Conservation (phyloP, 768 basidiomycete genomes). For the Hortiboletus campestris region DNA sequence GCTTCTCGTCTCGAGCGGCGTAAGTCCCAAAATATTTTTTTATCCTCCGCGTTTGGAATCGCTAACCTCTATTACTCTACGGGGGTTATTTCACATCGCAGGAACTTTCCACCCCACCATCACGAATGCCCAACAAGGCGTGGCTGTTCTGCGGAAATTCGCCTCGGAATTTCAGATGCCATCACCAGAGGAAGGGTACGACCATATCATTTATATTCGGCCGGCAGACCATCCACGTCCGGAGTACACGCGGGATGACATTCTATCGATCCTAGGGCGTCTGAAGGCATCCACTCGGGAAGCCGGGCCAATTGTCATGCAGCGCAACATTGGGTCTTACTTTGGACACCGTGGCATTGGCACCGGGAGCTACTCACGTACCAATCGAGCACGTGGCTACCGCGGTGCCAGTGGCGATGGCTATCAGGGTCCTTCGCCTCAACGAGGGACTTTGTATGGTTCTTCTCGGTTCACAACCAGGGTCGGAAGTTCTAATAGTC, state of each 20-base stretch:
- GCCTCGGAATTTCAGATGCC: conserved; percentile 59
- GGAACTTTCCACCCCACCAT: conserved; percentile 79
- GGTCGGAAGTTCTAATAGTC: conserved; percentile 10
- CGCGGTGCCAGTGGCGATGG: conserved; percentile 10
- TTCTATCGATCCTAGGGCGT: conserved; percentile 51
- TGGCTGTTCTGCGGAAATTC: conserved; percentile 65
- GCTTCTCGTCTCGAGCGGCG: conserved; percentile 56
- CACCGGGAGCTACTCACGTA: conserved; percentile 8
- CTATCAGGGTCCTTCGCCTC: conserved; percentile 12
- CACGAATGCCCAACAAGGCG: conserved; percentile 52
- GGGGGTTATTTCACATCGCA: conserved; percentile 30
- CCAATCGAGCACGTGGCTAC: conserved; percentile 20
- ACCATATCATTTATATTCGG: conserved; percentile 47
- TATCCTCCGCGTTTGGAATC: conserved; percentile 2
- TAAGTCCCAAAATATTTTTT: conserved; percentile 37
- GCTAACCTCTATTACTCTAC: conserved; percentile 8
- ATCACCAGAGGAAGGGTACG: conserved; percentile 57
- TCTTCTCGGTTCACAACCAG: conserved; percentile 16
- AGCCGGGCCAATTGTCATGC: conserved; percentile 8
- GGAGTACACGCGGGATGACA: conserved; percentile 50
- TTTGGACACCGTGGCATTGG: not conserved
- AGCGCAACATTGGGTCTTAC: conserved; percentile 5
- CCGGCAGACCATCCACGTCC: conserved; percentile 39
- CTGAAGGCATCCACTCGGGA: conserved; percentile 35
- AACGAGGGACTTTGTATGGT: conserved; percentile 14